Conservation (phyloP, 148 eudicot genomes). For the Silene latifolia region DNA sequence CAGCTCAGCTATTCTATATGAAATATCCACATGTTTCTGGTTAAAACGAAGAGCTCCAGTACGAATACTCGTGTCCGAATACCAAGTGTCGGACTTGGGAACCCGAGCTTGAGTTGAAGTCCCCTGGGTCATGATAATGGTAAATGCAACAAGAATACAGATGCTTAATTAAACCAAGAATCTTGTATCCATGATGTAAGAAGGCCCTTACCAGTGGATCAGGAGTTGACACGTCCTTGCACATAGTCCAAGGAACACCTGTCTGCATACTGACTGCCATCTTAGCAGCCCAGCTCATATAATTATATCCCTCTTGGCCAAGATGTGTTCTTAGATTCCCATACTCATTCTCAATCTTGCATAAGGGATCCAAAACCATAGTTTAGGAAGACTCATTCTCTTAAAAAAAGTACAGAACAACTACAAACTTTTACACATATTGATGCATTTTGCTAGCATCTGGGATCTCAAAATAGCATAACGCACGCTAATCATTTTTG, state of each 20-base stretch:
- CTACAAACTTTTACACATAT: background rate
- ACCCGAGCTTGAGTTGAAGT: background rate
- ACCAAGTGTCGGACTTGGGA: background rate
- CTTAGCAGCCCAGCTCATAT: conserved; percentile 88
- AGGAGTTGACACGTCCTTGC: conserved; percentile 89
- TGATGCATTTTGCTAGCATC: background rate
- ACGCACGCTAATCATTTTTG: too few species aligned
- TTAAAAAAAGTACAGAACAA: background rate
- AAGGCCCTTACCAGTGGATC: conserved; percentile 67
- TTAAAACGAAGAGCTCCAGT: too few species aligned
- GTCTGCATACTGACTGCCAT: conserved; percentile 74
- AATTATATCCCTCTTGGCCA: conserved; percentile 65
- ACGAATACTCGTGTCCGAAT: background rate
- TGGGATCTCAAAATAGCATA: too few species aligned
- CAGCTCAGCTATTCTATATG: too few species aligned
- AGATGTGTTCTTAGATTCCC: conserved; percentile 42
- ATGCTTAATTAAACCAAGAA: conserved; percentile 10
- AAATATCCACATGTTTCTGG: too few species aligned
- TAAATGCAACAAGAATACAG: background rate
- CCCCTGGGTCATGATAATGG: background rate
- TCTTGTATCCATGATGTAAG: background rate
- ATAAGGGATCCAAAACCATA: conserved; percentile 6
- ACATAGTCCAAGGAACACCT: conserved; percentile 99
- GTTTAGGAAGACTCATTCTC: background rate
- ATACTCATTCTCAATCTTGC: conserved; percentile 89